Percentiles rank a stretch among this genome's conserved stretches.
phyloP scores from a whole-genome alignment of 805 yeast genomes.

The Nakazawaea holstii region DNA sequence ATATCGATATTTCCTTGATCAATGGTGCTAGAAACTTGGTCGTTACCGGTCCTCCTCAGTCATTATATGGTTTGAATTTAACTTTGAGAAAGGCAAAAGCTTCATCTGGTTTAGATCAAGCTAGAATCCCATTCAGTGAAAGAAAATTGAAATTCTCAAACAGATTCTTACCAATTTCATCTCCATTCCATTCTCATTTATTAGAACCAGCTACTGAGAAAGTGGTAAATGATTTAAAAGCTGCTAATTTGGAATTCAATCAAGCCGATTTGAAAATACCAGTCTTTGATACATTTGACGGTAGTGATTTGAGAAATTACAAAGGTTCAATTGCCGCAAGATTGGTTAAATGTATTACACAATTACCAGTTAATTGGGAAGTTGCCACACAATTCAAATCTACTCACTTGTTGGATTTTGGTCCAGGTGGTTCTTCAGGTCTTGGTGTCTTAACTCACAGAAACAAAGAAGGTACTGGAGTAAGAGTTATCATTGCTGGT shows the following conservation, averaged over 20 bases:
- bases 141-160: slow-evolving; percentile 91
- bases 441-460: slow-evolving; percentile 93
- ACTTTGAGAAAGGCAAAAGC: slow-evolving; percentile 93
- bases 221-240: slow-evolving; percentile 61
- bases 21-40: slow-evolving; percentile 97
- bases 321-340: slow-evolving; percentile 57
- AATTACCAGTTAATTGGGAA: slow-evolving; percentile 94
- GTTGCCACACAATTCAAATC: slow-evolving; percentile 72
- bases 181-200: slow-evolving; percentile 95
- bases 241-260: slow-evolving; percentile 51
- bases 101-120: slow-evolving; percentile 89
- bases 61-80: slow-evolving; percentile 90
- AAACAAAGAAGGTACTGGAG: slow-evolving; percentile 98
- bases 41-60: slow-evolving; percentile 97
- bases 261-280: slow-evolving; percentile 66
- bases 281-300: slow-evolving; percentile 85
- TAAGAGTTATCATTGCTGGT: slow-evolving; percentile 91
- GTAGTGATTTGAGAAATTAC: slow-evolving; percentile 63
- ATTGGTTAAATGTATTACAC: slow-evolving; percentile 77
- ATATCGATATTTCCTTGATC: slow-evolving; percentile 82
- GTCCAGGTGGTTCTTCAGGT: slow-evolving; percentile 98
- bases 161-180: slow-evolving; percentile 89
- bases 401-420: slow-evolving; percentile 92
- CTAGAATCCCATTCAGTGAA: slow-evolving; percentile 89
- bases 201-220: slow-evolving; percentile 64